Conservation (phyloP, 1,284 basidiomycete species). For the Rhodotorula glutinis region DNA sequence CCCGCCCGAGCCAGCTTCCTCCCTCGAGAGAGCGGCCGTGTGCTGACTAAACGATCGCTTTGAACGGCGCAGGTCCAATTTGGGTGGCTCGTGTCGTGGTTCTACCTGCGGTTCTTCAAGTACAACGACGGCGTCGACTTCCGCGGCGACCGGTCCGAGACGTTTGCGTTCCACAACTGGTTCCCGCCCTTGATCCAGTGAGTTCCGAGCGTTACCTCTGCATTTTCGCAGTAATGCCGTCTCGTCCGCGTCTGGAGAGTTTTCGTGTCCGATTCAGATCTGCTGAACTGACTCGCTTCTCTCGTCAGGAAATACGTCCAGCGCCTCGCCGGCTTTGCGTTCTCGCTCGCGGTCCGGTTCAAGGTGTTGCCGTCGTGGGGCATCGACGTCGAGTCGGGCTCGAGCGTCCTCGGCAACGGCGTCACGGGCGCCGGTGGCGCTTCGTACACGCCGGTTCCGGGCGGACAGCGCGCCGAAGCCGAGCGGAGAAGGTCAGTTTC, state of each 20-base stretch:
- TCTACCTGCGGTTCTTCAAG: conserved; percentile 96
- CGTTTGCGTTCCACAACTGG: conserved; percentile 93
- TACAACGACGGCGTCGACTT: conserved; percentile 60
- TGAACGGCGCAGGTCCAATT: conserved; percentile 67
- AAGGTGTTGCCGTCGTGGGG: conserved; percentile 71
- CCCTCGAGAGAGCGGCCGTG: neutral
- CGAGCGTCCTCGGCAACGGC: conserved; percentile 19
- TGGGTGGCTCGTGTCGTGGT: conserved; percentile 93
- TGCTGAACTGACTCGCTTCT: neutral
- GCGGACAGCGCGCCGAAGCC: conserved; percentile 88
- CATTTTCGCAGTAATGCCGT: too few relatives aligned
- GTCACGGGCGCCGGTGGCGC: neutral
- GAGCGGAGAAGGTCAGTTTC: conserved; percentile 72
- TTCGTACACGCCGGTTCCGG: conserved; percentile 68
- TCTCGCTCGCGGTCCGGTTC: conserved; percentile 60
- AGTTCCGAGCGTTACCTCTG: conserved; percentile 44
- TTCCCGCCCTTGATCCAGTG: conserved; percentile 92
- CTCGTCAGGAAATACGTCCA: conserved; percentile 61
- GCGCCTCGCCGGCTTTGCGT: conserved; percentile 65
- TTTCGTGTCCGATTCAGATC: neutral
- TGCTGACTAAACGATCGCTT: too few relatives aligned
- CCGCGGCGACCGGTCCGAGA: conserved; percentile 85
- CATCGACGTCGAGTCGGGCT: conserved; percentile 66
- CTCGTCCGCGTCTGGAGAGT: too few relatives aligned
- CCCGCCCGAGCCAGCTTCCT: too few relatives aligned